Evolutionary conservation across 2,329 filamentous ascomycete genomes (phyloP), one percentile per base, ranked within the genome.

Genomic region (Parastagonospora nodorum): DNA sequence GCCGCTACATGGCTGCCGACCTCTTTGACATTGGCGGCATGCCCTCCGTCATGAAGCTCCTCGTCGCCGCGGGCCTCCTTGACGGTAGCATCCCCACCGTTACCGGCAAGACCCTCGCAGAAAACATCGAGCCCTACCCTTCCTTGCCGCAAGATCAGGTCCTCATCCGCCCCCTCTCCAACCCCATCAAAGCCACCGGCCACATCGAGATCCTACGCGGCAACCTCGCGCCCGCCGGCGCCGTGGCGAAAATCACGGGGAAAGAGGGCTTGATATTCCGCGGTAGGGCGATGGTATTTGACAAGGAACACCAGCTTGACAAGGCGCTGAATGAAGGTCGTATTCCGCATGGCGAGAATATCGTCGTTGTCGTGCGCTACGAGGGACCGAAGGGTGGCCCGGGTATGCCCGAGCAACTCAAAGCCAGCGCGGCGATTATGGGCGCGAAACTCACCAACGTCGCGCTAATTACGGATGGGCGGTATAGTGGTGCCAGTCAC

Each of bases 391-490:
- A 90, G 70, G 93, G 93, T 55, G 93, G 93, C 0, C 93, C 93
- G 0, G 93, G 93, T 37, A 97, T 97, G 93, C 93, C 92, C 2
- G 93, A 97, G 75, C 92, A 96, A 75, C 82, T 97, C 38, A 91
- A 89, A 71, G 90, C 93, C 9, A 89, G 85, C 51, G 92, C 92
- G 0, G 90, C 92, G 14, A 90, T 97, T 61, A 96, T 96, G 88
- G 93, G 93, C 42, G 93, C 93, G 0, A 89, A 89, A 10, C 79
- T 97, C 45, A 90, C 81, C 45, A 96, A 96, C 65, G 84, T 97
- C 8, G 92, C 93, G 0, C 82, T 97, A 11, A 90, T 97, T 42
- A 97, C 93, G 0, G 93, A 97, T 70, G 93, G 93, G 0, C 80
- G 93, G 39, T 97, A 97, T 74, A 88, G 84, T 40, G 93, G 93